Percentiles rank a stretch among this genome's conserved stretches.
phyloP scores from a whole-genome alignment of 108 stramenopile genomes.

The Mayamaea pseudoterrestris region DNA sequence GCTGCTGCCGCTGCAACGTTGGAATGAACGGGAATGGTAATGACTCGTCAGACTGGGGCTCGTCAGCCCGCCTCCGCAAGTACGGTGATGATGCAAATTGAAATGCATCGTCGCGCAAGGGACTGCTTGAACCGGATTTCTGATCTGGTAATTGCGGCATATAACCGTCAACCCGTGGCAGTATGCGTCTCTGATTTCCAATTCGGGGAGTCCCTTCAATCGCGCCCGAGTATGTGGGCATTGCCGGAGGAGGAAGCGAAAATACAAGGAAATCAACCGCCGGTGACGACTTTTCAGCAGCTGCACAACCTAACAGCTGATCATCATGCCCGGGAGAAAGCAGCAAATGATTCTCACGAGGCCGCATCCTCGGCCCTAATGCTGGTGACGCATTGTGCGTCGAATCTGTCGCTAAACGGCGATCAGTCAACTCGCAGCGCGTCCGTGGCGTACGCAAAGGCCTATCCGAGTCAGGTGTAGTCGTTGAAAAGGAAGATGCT shows the following conservation, averaged over 20 bases:
- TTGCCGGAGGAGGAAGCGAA: background rate
- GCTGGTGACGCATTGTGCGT: background rate
- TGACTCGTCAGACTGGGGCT: background rate
- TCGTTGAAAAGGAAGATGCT: too few species aligned
- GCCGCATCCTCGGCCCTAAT: background rate
- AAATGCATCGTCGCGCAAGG: background rate
- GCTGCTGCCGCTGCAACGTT: background rate
- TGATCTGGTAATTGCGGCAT: background rate
- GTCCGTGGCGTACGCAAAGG: too few species aligned
- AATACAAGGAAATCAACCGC: background rate
- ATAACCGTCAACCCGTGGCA: background rate
- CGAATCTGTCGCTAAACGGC: too few species aligned
- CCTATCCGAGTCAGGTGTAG: too few species aligned
- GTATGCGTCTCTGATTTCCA: background rate
- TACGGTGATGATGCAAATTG: constrained; percentile 1
- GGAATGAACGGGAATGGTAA: constrained; percentile 3
- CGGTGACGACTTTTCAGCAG: background rate
- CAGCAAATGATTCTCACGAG: background rate
- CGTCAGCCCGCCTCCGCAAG: background rate
- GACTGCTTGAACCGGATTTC: background rate
- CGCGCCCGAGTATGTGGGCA: background rate
- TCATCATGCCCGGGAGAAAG: background rate
- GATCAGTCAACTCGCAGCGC: too few species aligned
- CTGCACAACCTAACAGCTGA: too few species aligned
- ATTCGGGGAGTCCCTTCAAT: background rate